A percentile compares a stretch with the other conserved stretches of the same genome.
Conservation (phyloP, 2,329 filamentous ascomycete species). For the Onygenales sp. region DNA sequence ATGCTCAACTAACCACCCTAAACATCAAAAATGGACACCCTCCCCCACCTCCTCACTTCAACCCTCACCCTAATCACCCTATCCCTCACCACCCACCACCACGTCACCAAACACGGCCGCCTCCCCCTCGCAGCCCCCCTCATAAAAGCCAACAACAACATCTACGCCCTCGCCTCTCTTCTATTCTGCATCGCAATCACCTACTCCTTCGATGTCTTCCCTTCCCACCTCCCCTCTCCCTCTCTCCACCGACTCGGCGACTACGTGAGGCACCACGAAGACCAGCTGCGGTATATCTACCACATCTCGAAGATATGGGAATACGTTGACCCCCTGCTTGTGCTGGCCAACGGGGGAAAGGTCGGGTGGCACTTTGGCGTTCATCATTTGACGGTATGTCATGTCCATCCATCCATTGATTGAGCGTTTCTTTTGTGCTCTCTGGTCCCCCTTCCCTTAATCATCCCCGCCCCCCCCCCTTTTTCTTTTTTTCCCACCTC, state of each 20-base stretch:
- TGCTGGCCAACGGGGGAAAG: conserved; percentile 17
- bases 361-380: conserved; percentile 22
- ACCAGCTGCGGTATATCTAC: conserved; percentile 14
- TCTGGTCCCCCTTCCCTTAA: too few species aligned
- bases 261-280: not conserved
- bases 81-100: conserved; percentile 3
- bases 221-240: too few species aligned
- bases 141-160: conserved; percentile 10
- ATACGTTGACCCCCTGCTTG: conserved; percentile 21
- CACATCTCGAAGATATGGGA: conserved; percentile 24
- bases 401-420: not conserved
- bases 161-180: conserved; percentile 12
- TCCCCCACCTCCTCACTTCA: not conserved
- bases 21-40: not conserved
- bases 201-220: not conserved
- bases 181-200: conserved; percentile 4
- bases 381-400: conserved; percentile 18
- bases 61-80: not conserved
- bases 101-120: conserved; percentile 10
- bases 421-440: not conserved
- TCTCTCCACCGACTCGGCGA: not conserved
- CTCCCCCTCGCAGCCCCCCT: conserved; percentile 4
- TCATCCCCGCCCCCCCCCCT: too few species aligned
- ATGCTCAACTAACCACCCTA: not conserved
- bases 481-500: too few species aligned